These are phyloP conservation scores for Arachnomyces sp. DNA, from an alignment of 2,329 filamentous ascomycete species.

Conservation along the genomic window DNA sequence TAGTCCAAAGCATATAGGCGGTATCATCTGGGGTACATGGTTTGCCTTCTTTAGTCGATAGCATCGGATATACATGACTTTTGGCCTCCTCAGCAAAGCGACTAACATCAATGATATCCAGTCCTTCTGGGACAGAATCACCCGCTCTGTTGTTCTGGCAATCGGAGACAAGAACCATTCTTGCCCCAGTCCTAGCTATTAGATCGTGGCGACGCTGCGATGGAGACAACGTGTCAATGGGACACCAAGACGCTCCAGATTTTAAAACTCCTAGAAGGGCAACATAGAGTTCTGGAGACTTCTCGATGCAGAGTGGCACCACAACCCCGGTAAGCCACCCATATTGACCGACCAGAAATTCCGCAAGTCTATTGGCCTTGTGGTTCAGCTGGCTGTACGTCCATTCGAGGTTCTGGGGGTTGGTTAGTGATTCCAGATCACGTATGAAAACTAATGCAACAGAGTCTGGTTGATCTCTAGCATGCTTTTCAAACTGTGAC, in stretches of 20 bases:
- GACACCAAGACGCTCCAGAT: conserved; percentile 35
- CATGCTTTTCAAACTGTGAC: conserved; percentile 22
- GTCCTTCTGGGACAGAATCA: conserved; percentile 19
- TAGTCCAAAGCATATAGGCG: conserved; percentile 35
- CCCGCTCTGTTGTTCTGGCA: conserved; percentile 16
- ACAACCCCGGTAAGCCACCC: conserved; percentile 19
- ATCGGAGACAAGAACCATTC: conserved; percentile 21
- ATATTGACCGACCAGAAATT: conserved; percentile 18
- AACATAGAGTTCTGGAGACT: conserved; percentile 30
- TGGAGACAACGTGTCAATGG: conserved; percentile 33
- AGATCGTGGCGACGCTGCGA: conserved; percentile 31
- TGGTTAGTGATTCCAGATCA: conserved; percentile 17
- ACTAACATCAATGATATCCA: conserved; percentile 23
- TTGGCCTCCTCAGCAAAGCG: conserved; percentile 9
- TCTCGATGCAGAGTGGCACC: conserved; percentile 33
- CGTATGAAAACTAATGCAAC: conserved; percentile 22
- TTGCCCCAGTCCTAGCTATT: conserved; percentile 27
- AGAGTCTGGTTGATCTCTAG: conserved; percentile 16
- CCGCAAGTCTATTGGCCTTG: conserved; percentile 26
- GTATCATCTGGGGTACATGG: conserved; percentile 11
- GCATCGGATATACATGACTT: too few relatives aligned
- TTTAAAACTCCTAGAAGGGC: conserved; percentile 37
- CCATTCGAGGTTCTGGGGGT: conserved; percentile 17
- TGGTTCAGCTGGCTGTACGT: conserved; percentile 30
- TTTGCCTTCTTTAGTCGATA: conserved; percentile 2